Evolutionary conservation across 1,284 basidiomycete species (phyloP), one percentile per base, ranked within the genome.

Genomic region (Gymnopus androsaceus): DNA sequence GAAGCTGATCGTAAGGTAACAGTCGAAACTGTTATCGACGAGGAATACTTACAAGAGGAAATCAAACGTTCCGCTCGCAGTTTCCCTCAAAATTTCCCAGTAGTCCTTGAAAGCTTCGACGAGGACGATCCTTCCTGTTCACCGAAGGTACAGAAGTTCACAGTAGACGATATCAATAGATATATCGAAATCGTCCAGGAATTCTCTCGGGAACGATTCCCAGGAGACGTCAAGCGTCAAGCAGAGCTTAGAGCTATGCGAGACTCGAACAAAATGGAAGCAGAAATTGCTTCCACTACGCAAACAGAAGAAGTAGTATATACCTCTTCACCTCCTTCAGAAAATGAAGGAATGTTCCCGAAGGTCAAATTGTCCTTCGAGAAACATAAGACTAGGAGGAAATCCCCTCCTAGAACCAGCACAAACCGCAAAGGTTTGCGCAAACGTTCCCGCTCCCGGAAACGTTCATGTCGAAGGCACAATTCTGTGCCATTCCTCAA

Each of bases 141-240:
- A 14, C 41, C 31, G 2, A 47, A 46, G 19, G 25, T 53, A 3
- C 31, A 53, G 38, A 27, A 46, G 8, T n/a, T 54, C 12, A 25
- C 28, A 1, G 17, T 19, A 15, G 31, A 54, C 1, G 41, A 54
- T 15, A 17, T 54, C 8, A 31, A 54, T 17, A 14, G 47, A 2
- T 33, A 45, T 28, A 19, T 47, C 17, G 52, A 54, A 37, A 44
- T 54, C 7, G 23, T 54, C 5, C 52, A 54, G 23, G 52, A 54
- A 36, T 54, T 54, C 28, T 46, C 51, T 4, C 4, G 42, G n/a
- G 27, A 45, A 23, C 25, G n/a, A 30, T 14, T 37, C 21, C 48
- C 34, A 21, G 4, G 21, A 7, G 37, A 21, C 11, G 12, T 37
- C 17, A 9, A 41, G 21, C 8, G 8, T 6, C 38, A 41, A 41